phyloP scores from a whole-genome alignment of 176 grass and related monocot genomes.

The Bromus sterilis region DNA sequence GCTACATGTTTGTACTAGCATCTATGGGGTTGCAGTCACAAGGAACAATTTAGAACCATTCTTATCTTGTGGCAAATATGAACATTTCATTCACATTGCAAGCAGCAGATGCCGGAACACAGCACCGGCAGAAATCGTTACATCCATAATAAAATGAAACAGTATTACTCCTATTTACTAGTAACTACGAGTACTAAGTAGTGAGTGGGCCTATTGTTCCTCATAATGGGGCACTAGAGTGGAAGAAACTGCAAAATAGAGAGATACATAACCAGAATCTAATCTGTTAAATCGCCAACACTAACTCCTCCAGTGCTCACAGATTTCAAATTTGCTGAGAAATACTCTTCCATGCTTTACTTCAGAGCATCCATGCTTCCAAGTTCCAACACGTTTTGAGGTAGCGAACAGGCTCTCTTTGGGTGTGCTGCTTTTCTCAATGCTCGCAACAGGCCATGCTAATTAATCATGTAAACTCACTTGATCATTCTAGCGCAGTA shows the following conservation, averaged over 20 bases:
- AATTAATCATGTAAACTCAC: conserved; percentile 25
- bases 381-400: conserved; percentile 3
- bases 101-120: too few relatives aligned
- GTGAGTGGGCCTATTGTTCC: conserved; percentile 1
- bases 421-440: neutral
- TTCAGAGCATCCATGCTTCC: conserved; percentile 2
- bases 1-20: too few relatives aligned
- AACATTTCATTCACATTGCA: too few relatives aligned
- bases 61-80: too few relatives aligned
- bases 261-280: conserved; percentile 6
- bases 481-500: conserved; percentile 28
- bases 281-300: neutral
- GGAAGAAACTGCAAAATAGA: neutral
- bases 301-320: neutral
- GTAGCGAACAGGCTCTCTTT: neutral
- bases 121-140: too few relatives aligned
- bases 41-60: too few relatives aligned
- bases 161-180: too few relatives aligned
- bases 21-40: too few relatives aligned
- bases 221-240: neutral
- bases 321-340: neutral
- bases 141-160: too few relatives aligned
- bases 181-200: neutral
- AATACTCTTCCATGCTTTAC: conserved; percentile 1
- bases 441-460: neutral